These are phyloP conservation scores for Ophiostoma perfectum DNA, from an alignment of 2,329 filamentous ascomycete species.

Conservation along the genomic window DNA sequence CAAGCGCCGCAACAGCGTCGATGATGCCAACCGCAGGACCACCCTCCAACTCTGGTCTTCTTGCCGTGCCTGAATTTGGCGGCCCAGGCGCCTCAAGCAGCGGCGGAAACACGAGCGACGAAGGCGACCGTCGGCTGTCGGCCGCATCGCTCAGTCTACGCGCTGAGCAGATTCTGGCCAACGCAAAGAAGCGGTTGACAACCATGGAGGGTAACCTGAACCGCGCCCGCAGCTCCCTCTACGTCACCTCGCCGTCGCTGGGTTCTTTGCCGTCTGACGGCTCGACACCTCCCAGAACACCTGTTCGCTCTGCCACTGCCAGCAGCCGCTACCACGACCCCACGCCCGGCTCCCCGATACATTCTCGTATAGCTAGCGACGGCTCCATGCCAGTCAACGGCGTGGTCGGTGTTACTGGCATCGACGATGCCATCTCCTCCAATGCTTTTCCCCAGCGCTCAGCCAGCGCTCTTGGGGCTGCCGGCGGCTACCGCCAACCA, in stretches of 20 bases:
- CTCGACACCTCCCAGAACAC: slow-evolving; percentile 49
- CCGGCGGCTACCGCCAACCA: slow-evolving; percentile 52
- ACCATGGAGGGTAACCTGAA: slow-evolving; percentile 90
- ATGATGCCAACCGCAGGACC: slow-evolving; percentile 24
- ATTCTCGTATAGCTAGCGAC: slow-evolving; percentile 59
- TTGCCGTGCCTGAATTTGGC: slow-evolving; percentile 28
- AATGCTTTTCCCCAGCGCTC: slow-evolving; percentile 47
- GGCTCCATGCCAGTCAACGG: not conserved
- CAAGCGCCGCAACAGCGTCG: not conserved
- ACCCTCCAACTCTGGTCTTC: not conserved
- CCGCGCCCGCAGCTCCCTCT: slow-evolving; percentile 65
- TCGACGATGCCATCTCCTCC: slow-evolving; percentile 21
- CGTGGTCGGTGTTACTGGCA: not conserved
- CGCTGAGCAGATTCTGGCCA: slow-evolving; percentile 85
- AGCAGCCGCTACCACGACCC: slow-evolving; percentile 30
- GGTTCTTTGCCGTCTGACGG: slow-evolving; percentile 54
- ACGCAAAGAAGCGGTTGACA: slow-evolving; percentile 86
- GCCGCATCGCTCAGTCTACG: slow-evolving; percentile 66
- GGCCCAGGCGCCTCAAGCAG: not conserved
- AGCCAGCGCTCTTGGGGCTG: slow-evolving; percentile 57
- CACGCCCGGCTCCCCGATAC: slow-evolving; percentile 38
- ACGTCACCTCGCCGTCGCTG: slow-evolving; percentile 59
- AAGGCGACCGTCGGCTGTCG: slow-evolving; percentile 25
- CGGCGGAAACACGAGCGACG: slow-evolving; percentile 44
- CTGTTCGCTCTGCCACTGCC: slow-evolving; percentile 38